Percentiles rank a stretch among this genome's conserved stretches.
Evolutionary conservation across 2,329 filamentous ascomycete genomes (phyloP).

Genomic region (Cytospora leucostoma): DNA sequence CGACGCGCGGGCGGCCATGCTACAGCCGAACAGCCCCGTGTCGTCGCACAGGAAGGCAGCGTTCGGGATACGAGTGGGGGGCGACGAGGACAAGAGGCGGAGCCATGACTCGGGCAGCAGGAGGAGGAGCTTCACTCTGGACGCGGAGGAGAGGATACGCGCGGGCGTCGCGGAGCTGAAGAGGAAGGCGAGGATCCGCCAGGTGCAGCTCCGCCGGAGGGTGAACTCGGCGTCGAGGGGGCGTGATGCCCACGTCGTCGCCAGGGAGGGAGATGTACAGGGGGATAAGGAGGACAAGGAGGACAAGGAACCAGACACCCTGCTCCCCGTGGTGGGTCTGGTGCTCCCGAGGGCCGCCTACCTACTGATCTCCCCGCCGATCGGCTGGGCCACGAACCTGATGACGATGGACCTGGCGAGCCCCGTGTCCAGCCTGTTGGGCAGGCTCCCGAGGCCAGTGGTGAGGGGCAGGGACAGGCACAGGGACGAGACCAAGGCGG

Average conservation of each 20-base stretch:
- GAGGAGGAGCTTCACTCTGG: slow-evolving; percentile 39
- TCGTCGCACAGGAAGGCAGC: slow-evolving; percentile 31
- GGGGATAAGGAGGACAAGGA: slow-evolving; percentile 33
- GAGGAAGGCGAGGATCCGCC: slow-evolving; percentile 41
- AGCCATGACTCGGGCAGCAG: slow-evolving; percentile 41
- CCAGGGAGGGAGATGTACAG: neutral
- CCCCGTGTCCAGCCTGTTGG: slow-evolving; percentile 31
- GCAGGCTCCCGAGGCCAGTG: slow-evolving; percentile 20
- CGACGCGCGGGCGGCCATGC: slow-evolving; percentile 38
- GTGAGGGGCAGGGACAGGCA: slow-evolving; percentile 11
- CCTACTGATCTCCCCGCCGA: slow-evolving; percentile 68
- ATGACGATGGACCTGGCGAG: slow-evolving; percentile 59
- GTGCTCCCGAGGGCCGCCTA: slow-evolving; percentile 51
- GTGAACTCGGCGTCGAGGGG: slow-evolving; percentile 8
- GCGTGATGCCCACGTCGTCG: neutral
- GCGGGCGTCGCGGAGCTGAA: slow-evolving; percentile 52
- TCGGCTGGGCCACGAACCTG: slow-evolving; percentile 60
- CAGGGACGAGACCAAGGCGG: slow-evolving; percentile 17
- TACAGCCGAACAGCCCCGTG: slow-evolving; percentile 33
- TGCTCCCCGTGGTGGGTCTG: slow-evolving; percentile 39
- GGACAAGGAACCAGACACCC: slow-evolving; percentile 30
- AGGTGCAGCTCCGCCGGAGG: slow-evolving; percentile 26
- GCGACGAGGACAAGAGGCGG: slow-evolving; percentile 47
- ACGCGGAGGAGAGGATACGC: slow-evolving; percentile 49
- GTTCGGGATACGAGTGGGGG: slow-evolving; percentile 51